Evolutionary conservation across 2,329 filamentous ascomycete genomes (phyloP), one percentile per base, ranked within the genome.

Genomic region (Fusarium sp.): DNA sequence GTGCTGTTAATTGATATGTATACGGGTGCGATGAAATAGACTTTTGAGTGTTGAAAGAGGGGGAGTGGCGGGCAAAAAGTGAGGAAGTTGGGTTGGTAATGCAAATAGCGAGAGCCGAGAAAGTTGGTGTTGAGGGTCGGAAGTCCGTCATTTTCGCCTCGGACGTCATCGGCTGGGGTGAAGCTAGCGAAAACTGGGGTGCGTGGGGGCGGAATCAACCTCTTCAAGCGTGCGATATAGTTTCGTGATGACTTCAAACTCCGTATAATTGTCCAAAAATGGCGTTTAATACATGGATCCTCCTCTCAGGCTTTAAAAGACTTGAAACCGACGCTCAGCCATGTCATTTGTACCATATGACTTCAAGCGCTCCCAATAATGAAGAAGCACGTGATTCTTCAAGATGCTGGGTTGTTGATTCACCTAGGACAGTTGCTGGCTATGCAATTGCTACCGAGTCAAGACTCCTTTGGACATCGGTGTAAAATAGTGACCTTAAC

Each of bases 101-200:
- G 39, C 26, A 65, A 44, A 44, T 57, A 18, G 49, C 52, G 55
- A 66, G 72, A 58, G 49, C 69, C 71, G 63, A 72, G 64, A 74
- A 76, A 73, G 52, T 68, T 78, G 70, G 65, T 69, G 68, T 77
- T 72, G 73, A 49, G n/a, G 48, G 60, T 69, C 77, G 77, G 74
- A 78, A 77, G 60, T 79, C 75, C 77, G 77, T 71, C 45, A 63
- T 59, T 76, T 73, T 74, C 74, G 74, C 78, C 76, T 75, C 79
- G 77, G 77, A 81, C 80, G 80, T 81, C 80, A 81, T 81, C 79
- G 78, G 78, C 67, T 49, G 65, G 69, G 73, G 57, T 58, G 41
- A 33, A 12, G 39, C 51, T 38, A 59, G 59, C 13, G 24, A 59
- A 47, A 11, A 12, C 13, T 8, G 44, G 67, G 68, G 58, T 55